Conservation (phyloP, 169 alveolate species). For the Cardiosporidium cionae region DNA sequence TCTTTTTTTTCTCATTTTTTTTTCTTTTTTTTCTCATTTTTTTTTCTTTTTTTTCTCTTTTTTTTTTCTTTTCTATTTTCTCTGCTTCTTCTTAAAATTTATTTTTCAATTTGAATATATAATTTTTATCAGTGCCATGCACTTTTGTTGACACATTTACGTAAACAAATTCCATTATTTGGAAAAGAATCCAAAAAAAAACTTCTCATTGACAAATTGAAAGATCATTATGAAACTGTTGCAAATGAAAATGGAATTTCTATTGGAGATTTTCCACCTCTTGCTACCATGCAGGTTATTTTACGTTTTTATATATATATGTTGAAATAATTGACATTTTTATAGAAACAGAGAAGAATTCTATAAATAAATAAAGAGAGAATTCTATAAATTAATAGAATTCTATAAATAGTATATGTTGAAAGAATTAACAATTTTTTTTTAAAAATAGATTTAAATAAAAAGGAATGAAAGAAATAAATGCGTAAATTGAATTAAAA, state of each 20-base stretch:
- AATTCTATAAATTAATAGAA: too few species aligned
- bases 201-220: neutral
- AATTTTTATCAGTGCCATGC: conserved; percentile 27
- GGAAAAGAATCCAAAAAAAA: conserved; percentile 20
- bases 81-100: neutral
- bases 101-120: neutral
- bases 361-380: too few species aligned
- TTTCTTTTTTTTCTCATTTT: too few species aligned
- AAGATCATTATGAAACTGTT: conserved; percentile 1
- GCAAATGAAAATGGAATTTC: neutral
- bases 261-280: conserved; percentile 22
- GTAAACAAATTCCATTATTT: conserved; percentile 11
- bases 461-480: too few species aligned
- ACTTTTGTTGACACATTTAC: conserved; percentile 1
- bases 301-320: neutral
- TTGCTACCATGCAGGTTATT: conserved; percentile 14
- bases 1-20: neutral
- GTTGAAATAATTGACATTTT: too few species aligned
- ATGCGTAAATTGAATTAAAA: too few species aligned
- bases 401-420: too few species aligned
- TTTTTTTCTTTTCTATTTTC: neutral
- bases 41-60: neutral
- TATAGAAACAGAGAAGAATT: too few species aligned
- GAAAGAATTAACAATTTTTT: too few species aligned
- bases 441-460: too few species aligned